These are phyloP conservation scores for Leccinum subtestaceum DNA, from an alignment of 768 basidiomycete species.

Conservation along the genomic window DNA sequence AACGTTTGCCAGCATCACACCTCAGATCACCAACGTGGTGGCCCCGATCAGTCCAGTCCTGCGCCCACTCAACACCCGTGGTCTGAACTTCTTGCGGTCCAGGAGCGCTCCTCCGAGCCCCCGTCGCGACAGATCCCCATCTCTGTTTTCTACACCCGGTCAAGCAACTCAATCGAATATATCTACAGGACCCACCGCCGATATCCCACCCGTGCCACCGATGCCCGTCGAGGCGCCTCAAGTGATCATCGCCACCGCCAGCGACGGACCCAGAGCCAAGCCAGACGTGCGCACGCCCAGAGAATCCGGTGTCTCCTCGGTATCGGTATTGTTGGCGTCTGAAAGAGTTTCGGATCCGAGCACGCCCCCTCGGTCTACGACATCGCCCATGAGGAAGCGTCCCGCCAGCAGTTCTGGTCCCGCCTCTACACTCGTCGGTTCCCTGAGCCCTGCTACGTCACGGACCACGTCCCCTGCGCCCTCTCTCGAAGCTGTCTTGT, in stretches of 20 bases:
- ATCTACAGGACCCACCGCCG: background rate
- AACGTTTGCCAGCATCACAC: constrained; percentile 2
- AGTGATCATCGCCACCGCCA: background rate
- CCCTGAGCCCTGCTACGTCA: constrained; percentile 19
- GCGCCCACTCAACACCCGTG: constrained; percentile 44
- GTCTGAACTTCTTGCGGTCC: constrained; percentile 51
- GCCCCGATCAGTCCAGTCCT: constrained; percentile 28
- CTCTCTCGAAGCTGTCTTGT: constrained; percentile 62
- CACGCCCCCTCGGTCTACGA: background rate
- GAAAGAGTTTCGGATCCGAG: background rate
- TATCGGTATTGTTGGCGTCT: background rate
- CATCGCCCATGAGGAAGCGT: constrained; percentile 14
- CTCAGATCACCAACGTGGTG: constrained; percentile 7
- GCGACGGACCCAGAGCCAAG: constrained; percentile 5
- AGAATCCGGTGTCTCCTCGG: constrained; percentile 23
- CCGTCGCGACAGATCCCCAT: constrained; percentile 20
- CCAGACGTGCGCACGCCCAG: background rate
- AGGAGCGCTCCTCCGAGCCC: constrained; percentile 59
- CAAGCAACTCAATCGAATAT: constrained; percentile 1
- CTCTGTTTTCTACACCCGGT: constrained; percentile 5
- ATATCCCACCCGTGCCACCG: background rate
- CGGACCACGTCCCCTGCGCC: constrained; percentile 49
- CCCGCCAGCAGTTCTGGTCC: constrained; percentile 14
- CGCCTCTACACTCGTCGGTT: constrained; percentile 10
- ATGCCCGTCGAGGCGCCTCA: background rate